Evolutionary conservation across 2,329 filamentous ascomycete species (phyloP), one percentile per base, ranked within the genome.

Genomic region (Ascocoryne sarcoides): DNA sequence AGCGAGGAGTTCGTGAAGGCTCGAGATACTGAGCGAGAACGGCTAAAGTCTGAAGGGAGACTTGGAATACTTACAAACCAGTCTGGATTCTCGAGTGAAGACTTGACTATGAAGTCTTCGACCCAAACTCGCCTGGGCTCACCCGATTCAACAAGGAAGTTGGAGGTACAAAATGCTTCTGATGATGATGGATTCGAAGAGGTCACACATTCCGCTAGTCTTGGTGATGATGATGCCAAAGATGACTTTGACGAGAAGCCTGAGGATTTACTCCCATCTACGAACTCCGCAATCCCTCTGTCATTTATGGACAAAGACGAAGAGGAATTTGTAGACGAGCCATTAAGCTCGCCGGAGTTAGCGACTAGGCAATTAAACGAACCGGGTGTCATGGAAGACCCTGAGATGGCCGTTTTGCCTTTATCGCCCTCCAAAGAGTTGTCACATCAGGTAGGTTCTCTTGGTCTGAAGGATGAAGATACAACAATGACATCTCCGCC

Each of bases 151-250:
- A 71, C 77, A 37, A 83, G 84, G 39, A 73, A 71, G 34, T 68
- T 89, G 1, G 85, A 90, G 51, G 77, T 90, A 10, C 84, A 82
- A 38, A 93, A 92, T 54, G 79, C 76, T 12, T 82, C 83, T 10
- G 85, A 92, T 49, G 85, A 92, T 48, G 92, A 96, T 58, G 86
- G 85, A 1, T 96, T 95, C 56, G 92, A 98, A 60, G 88, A 95
- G 62, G 89, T 96, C 8, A 73, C 74, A 23, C 72, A 75, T 35
- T 67, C 68, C 33, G 81, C 79, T 20, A 82, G 87, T 44, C 74
- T 87, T 53, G 76, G 76, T 14, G 23, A 26, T 12, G 84, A 89
- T 46, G 81, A 85, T 37, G 76, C 74, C 2, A 83, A 81, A 28
- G 76, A 84, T 47, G 77, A 83, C 46, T 75, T 83, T 43, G 71